These are phyloP conservation scores for Larix kaempferi DNA, from an alignment of 75 land plant species.

Conservation along the genomic window DNA sequence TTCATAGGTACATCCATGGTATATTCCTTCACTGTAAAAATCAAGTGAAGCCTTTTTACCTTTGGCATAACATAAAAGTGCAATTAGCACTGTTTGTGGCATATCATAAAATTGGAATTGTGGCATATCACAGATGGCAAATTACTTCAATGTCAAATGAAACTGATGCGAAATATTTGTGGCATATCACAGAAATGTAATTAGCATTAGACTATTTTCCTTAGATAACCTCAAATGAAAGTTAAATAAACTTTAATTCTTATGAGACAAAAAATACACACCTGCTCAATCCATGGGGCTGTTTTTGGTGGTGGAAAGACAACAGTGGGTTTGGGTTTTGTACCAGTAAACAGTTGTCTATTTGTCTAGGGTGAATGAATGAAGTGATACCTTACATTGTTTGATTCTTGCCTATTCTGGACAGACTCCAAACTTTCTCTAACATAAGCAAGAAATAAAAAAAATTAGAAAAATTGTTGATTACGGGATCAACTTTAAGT, in stretches of 20 bases:
- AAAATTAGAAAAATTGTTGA: not conserved
- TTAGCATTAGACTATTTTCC: not conserved
- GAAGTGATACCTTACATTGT: slow-evolving; percentile 26
- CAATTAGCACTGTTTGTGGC: slow-evolving; percentile 11
- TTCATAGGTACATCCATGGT: slow-evolving; percentile 63
- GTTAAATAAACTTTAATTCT: not conserved
- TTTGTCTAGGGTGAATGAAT: slow-evolving; percentile 5
- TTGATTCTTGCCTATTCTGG: slow-evolving; percentile 58
- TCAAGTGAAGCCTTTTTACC: slow-evolving; percentile 51
- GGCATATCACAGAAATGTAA: not conserved
- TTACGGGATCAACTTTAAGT: not conserved
- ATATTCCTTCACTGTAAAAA: slow-evolving; percentile 55
- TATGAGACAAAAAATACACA: slow-evolving; percentile 3
- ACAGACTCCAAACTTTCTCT: slow-evolving; percentile 75
- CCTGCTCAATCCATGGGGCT: slow-evolving; percentile 94
- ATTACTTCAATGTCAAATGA: slow-evolving; percentile 45
- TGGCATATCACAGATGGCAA: slow-evolving; percentile 28
- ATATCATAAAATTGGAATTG: not conserved
- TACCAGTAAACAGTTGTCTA: slow-evolving; percentile 73
- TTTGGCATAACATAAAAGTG: slow-evolving; percentile 7
- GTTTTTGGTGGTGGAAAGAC: slow-evolving; percentile 71
- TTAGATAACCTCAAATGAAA: not conserved
- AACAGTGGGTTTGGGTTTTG: slow-evolving; percentile 61
- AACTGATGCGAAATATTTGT: slow-evolving; percentile 48
- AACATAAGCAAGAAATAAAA: not conserved